Evolutionary conservation across 345 rosid genomes (phyloP).

Genomic region (Arabidopsis thaliana): TAIR10.1 NC_003070.9:2412501-2413000

Average conservation of each 20-base stretch:
- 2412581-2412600: background rate
- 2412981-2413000: background rate
- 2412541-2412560: background rate
- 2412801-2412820: background rate
- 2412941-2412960: too few species aligned
- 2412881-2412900: background rate
- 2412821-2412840: too few species aligned
- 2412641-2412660: constrained; percentile 31
- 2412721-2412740: background rate
- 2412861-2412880: background rate
- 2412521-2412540: background rate
- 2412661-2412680: constrained; percentile 27
- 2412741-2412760: constrained; percentile 5
- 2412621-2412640: constrained; percentile 35
- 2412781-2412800: background rate
- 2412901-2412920: background rate
- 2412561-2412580: background rate
- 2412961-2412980: background rate
- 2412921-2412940: background rate
- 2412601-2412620: constrained; percentile 22
- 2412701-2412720: constrained; percentile 21
- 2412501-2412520: background rate
- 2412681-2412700: constrained; percentile 34
- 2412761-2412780: constrained; percentile 22
- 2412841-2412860: background rate